Conservation (phyloP, 768 basidiomycete species). For the Russula compacta region DNA sequence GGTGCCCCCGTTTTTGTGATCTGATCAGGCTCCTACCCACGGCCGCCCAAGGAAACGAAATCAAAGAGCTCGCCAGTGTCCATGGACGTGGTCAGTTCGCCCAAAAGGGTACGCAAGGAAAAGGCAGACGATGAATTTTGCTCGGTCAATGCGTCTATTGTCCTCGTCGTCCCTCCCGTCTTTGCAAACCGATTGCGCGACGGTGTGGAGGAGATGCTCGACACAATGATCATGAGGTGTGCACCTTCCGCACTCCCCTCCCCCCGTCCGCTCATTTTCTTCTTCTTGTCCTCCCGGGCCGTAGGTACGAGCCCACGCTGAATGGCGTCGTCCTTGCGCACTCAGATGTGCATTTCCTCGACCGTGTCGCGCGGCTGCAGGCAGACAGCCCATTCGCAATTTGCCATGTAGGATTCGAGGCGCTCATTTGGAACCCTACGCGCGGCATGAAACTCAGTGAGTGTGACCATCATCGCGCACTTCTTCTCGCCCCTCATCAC, state of each 20-base stretch:
- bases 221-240: conserved; percentile 93
- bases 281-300: background rate
- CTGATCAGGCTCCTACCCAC: background rate
- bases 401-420: conserved; percentile 67
- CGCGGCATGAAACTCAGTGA: conserved; percentile 74
- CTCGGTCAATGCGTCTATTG: conserved; percentile 53
- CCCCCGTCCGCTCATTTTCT: background rate
- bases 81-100: conserved; percentile 22
- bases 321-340: conserved; percentile 83
- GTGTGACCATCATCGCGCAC: conserved; percentile 21
- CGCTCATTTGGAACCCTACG: conserved; percentile 81
- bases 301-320: conserved; percentile 84
- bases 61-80: conserved; percentile 10
- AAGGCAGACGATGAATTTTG: conserved; percentile 41
- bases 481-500: background rate
- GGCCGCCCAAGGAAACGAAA: background rate
- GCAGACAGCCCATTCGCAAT: conserved; percentile 82
- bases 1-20: no score
- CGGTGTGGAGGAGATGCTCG: conserved; percentile 84
- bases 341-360: conserved; percentile 62
- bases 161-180: conserved; percentile 70
- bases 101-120: conserved; percentile 27
- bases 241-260: conserved; percentile 19
- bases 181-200: conserved; percentile 63
- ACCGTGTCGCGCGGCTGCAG: conserved; percentile 55